Conservation (phyloP, 129 eudicot genomes). For the Ambrosia artemisiifolia region DNA sequence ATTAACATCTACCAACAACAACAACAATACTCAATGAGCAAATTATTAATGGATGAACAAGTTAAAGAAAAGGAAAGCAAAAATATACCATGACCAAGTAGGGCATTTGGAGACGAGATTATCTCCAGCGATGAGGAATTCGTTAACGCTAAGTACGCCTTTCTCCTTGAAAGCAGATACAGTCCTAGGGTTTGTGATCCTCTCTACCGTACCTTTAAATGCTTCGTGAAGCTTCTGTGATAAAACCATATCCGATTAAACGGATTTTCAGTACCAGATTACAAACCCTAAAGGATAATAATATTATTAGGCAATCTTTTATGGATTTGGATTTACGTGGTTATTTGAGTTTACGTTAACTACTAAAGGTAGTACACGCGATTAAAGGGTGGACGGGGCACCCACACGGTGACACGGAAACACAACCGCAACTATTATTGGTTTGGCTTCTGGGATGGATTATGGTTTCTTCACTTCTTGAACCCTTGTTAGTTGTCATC, state of each 20-base stretch:
- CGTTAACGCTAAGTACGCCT: slow-evolving; percentile 83
- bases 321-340: too few relatives aligned
- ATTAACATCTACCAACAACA: not conserved
- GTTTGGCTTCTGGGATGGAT: too few relatives aligned
- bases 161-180: slow-evolving; percentile 93
- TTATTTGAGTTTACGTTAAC: too few relatives aligned
- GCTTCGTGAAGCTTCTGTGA: slow-evolving; percentile 85
- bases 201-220: slow-evolving; percentile 88
- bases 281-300: too few relatives aligned
- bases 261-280: not conserved
- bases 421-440: too few relatives aligned
- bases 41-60: not conserved
- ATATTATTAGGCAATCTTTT: too few relatives aligned
- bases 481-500: too few relatives aligned
- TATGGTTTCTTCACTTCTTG: too few relatives aligned
- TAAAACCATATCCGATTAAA: slow-evolving; percentile 50
- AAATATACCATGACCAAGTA: slow-evolving; percentile 89
- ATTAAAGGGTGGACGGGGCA: too few relatives aligned
- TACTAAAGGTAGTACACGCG: too few relatives aligned
- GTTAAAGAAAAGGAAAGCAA: not conserved
- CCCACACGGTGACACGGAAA: too few relatives aligned
- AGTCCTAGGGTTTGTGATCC: slow-evolving; percentile 82
- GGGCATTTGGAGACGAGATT: slow-evolving; percentile 96
- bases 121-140: slow-evolving; percentile 88
- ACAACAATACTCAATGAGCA: not conserved